These are phyloP conservation scores for Zoysia japonica DNA, from an alignment of 176 grass and related monocot genomes.

Conservation along the genomic window DNA sequence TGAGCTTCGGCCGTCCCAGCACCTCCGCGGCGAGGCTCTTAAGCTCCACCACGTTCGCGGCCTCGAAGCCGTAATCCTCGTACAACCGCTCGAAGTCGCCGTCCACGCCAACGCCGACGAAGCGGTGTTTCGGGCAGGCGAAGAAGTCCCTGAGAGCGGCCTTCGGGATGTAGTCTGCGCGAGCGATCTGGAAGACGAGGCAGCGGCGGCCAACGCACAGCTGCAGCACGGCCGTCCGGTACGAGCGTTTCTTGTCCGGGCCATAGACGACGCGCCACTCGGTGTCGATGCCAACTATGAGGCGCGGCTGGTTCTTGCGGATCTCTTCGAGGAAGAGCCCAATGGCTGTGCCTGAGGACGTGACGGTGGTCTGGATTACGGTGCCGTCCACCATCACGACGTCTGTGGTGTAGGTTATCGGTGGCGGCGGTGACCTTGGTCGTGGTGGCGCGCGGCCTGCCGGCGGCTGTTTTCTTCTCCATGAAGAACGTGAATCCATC, in stretches of 20 bases:
- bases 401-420: not conserved
- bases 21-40: constrained; percentile 17
- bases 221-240: constrained; percentile 42
- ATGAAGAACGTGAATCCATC: too few relatives aligned
- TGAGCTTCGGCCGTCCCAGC: constrained; percentile 36
- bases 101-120: constrained; percentile 54
- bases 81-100: constrained; percentile 33
- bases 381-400: not conserved
- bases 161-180: too few relatives aligned
- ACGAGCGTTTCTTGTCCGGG: not conserved
- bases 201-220: too few relatives aligned
- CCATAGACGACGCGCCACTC: constrained; percentile 50
- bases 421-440: not conserved
- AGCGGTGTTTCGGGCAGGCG: constrained; percentile 32
- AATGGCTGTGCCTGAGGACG: not conserved
- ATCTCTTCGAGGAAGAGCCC: constrained; percentile 13
- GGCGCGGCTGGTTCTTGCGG: not conserved
- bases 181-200: too few relatives aligned
- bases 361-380: constrained; percentile 42
- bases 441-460: too few relatives aligned
- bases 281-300: constrained; percentile 65
- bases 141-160: constrained; percentile 40
- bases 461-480: too few relatives aligned
- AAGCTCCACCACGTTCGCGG: constrained; percentile 43
- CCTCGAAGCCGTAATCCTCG: constrained; percentile 31